phyloP scores from a whole-genome alignment of 768 basidiomycete genomes.

The Solioccasus polychromus region DNA sequence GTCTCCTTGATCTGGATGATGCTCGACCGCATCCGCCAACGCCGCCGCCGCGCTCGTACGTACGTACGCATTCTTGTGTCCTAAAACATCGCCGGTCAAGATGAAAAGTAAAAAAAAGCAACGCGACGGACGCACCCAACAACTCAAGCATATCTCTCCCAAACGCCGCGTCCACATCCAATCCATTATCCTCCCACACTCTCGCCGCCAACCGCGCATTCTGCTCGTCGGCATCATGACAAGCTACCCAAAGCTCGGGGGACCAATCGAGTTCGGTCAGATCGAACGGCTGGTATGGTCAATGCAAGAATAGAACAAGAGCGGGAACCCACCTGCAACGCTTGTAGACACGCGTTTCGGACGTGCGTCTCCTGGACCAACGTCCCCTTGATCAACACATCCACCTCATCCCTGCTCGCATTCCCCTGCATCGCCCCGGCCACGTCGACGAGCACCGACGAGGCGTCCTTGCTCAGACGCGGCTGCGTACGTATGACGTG shows the following conservation, averaged over 20 bases:
- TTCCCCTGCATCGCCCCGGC: constrained; percentile 73
- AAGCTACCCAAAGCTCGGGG: constrained; percentile 81
- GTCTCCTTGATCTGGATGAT: constrained; percentile 59
- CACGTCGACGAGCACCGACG: constrained; percentile 74
- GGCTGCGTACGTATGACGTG: constrained; percentile 75
- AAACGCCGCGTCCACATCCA: constrained; percentile 73
- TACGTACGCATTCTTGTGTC: constrained; percentile 78
- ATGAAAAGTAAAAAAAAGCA: background rate
- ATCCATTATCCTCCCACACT: constrained; percentile 94
- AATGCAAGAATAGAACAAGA: background rate
- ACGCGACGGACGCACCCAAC: constrained; percentile 51
- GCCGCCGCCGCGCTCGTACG: constrained; percentile 68
- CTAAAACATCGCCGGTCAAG: too few species aligned
- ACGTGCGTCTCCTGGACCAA: constrained; percentile 86
- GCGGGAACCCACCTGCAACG: constrained; percentile 64
- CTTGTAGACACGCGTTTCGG: constrained; percentile 84
- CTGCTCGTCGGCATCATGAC: constrained; percentile 87
- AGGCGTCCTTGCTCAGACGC: constrained; percentile 78
- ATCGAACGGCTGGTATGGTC: constrained; percentile 95
- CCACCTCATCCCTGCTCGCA: constrained; percentile 60
- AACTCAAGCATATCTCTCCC: constrained; percentile 57
- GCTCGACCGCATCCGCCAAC: constrained; percentile 72
- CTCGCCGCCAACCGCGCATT: constrained; percentile 78
- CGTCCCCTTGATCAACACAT: constrained; percentile 66
- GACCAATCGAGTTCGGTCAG: constrained; percentile 94